Evolutionary conservation across 164 flowering plant genomes (phyloP).

Genomic region (Tetracentron sinense): DNA sequence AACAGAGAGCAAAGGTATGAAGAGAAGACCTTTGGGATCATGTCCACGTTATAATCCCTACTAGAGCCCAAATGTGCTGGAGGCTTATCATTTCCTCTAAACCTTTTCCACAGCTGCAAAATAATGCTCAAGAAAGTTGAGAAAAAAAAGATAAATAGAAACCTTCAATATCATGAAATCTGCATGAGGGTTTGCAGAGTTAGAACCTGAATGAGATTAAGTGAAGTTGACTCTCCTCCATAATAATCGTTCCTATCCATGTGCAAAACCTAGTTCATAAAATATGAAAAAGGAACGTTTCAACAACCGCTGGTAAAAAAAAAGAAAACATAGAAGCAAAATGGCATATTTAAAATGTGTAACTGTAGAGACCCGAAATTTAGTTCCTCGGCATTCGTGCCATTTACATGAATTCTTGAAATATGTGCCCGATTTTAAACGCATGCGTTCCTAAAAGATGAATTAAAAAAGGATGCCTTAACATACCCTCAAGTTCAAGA

Average conservation of each 20-base stretch:
- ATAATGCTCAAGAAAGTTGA: neutral
- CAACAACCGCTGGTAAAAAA: no score
- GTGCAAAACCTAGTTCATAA: constrained; percentile 68
- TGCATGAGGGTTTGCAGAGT: no score
- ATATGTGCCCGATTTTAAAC: no score
- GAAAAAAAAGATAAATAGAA: neutral
- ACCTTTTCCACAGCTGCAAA: constrained; percentile 82
- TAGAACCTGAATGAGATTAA: constrained; percentile 78
- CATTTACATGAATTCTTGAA: no score
- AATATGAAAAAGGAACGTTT: constrained; percentile 2
- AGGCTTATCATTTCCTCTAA: constrained; percentile 74
- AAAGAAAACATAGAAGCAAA: no score
- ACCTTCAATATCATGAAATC: neutral
- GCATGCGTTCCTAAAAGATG: no score
- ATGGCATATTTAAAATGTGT: no score
- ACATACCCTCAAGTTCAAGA: no score
- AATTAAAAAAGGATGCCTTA: no score
- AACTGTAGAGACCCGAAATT: no score
- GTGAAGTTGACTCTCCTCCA: constrained; percentile 88
- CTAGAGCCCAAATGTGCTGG: constrained; percentile 83
- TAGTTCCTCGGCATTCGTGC: no score
- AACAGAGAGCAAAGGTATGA: neutral
- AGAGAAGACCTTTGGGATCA: constrained; percentile 81
- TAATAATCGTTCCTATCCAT: constrained; percentile 97
- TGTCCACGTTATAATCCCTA: constrained; percentile 92